Evolutionary conservation across 768 basidiomycete species (phyloP).

Genomic region (Exidia glandulosa): DNA sequence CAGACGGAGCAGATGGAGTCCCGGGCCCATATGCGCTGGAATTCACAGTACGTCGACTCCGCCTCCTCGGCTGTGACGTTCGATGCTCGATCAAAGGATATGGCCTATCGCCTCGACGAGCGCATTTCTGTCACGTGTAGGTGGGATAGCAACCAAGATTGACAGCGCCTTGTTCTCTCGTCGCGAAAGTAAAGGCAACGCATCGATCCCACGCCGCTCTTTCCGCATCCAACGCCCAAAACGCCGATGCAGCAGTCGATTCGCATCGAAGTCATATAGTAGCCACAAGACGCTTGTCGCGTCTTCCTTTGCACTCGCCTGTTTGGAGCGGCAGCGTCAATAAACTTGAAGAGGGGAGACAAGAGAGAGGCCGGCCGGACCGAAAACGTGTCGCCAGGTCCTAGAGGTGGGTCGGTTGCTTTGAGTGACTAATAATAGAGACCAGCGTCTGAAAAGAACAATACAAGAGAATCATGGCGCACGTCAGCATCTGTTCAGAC

Average conservation of each 20-base stretch:
- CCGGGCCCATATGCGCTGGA: slow-evolving; percentile 66
- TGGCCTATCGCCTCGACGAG: no score
- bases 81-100: no score
- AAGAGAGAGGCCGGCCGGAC: slow-evolving; percentile 22
- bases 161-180: no score
- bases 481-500: no score
- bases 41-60: slow-evolving; percentile 30
- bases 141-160: no score
- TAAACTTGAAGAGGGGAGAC: no score
- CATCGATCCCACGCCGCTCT: not conserved
- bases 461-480: no score
- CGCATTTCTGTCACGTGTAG: no score
- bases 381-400: slow-evolving; percentile 30
- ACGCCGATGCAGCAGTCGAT: slow-evolving; percentile 60
- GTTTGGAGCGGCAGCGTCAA: slow-evolving; percentile 58
- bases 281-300: slow-evolving; percentile 56
- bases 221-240: slow-evolving; percentile 62
- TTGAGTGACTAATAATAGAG: no score
- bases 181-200: not conserved
- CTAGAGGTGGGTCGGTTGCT: slow-evolving; percentile 47
- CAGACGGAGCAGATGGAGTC: slow-evolving; percentile 56
- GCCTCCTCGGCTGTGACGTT: no score
- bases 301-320: slow-evolving; percentile 55
- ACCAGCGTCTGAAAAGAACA: no score
- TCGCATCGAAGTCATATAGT: slow-evolving; percentile 58